These are phyloP conservation scores for Wickerhamiella bombiphila DNA, from an alignment of 805 yeast species.

Conservation along the genomic window DNA sequence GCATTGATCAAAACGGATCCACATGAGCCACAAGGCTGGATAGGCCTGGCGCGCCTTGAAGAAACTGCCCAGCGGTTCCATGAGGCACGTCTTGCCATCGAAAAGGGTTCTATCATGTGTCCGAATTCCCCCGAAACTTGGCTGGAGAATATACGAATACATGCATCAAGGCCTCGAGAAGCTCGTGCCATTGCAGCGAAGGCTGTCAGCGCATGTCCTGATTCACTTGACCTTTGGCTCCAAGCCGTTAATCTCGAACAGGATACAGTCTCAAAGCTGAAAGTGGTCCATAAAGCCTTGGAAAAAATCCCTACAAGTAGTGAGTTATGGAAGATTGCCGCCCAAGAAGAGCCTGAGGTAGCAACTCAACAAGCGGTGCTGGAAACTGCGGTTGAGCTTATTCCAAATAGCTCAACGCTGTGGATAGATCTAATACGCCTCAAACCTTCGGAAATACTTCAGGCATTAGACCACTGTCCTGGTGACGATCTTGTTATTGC, in stretches of 20 bases:
- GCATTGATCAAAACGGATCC: conserved; percentile 65
- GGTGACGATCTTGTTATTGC: too few species aligned
- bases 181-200: conserved; percentile 38
- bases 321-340: conserved; percentile 53
- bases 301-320: conserved; percentile 45
- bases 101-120: conserved; percentile 60
- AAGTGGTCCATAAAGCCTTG: conserved; percentile 56
- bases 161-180: conserved; percentile 37
- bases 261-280: conserved; percentile 37
- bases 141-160: conserved; percentile 63
- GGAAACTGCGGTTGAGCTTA: conserved; percentile 42
- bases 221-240: conserved; percentile 55
- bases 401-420: too few species aligned
- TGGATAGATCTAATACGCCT: too few species aligned
- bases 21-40: conserved; percentile 62
- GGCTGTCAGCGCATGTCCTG: conserved; percentile 44
- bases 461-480: too few species aligned
- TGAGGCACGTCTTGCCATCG: conserved; percentile 45
- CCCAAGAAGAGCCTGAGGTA: conserved; percentile 41
- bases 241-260: conserved; percentile 54
- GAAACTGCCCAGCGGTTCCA: conserved; percentile 41
- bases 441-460: too few species aligned
- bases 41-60: conserved; percentile 71
- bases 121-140: conserved; percentile 61
- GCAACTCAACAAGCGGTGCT: conserved; percentile 40